Evolutionary conservation across 2,329 filamentous ascomycete species (phyloP).

Genomic region (Immersiporthe knoxdaviesiana): DNA sequence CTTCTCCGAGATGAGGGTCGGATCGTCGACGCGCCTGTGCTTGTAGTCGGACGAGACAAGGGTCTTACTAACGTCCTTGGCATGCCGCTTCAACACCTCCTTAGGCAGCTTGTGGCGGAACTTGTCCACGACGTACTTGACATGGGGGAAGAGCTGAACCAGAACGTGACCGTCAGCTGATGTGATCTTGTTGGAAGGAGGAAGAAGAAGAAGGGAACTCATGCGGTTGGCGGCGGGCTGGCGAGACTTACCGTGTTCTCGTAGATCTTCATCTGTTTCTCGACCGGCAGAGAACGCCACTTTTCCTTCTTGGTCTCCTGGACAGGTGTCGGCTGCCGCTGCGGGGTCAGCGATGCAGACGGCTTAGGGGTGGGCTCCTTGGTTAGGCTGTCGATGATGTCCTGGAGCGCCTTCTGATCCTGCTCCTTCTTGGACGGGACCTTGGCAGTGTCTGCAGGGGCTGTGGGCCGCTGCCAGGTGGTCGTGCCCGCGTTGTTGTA

Average conservation of each 20-base stretch:
- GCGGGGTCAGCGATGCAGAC: constrained; percentile 65
- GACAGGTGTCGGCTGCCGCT: constrained; percentile 57
- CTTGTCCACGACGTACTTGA: constrained; percentile 84
- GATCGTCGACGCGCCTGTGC: constrained; percentile 82
- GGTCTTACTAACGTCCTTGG: constrained; percentile 78
- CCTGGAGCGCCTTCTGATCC: constrained; percentile 75
- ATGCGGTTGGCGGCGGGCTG: not conserved
- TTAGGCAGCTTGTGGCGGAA: constrained; percentile 86
- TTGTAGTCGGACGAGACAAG: constrained; percentile 92
- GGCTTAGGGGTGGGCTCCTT: constrained; percentile 64
- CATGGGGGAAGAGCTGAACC: constrained; percentile 78
- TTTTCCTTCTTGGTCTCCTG: constrained; percentile 68
- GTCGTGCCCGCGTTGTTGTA: constrained; percentile 78
- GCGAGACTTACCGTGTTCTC: constrained; percentile 81
- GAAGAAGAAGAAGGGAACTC: not conserved
- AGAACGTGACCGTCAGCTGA: constrained; percentile 2
- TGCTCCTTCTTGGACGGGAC: constrained; percentile 65
- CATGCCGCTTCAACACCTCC: constrained; percentile 69
- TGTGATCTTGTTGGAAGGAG: not conserved
- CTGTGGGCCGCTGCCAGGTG: constrained; percentile 79
- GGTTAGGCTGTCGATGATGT: constrained; percentile 83
- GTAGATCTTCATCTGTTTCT: constrained; percentile 95
- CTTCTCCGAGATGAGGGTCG: constrained; percentile 72
- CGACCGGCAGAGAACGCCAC: constrained; percentile 69
- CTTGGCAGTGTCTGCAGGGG: constrained; percentile 68